Conservation (phyloP, 169 alveolate species). For the Plasmodium adleri region DNA sequence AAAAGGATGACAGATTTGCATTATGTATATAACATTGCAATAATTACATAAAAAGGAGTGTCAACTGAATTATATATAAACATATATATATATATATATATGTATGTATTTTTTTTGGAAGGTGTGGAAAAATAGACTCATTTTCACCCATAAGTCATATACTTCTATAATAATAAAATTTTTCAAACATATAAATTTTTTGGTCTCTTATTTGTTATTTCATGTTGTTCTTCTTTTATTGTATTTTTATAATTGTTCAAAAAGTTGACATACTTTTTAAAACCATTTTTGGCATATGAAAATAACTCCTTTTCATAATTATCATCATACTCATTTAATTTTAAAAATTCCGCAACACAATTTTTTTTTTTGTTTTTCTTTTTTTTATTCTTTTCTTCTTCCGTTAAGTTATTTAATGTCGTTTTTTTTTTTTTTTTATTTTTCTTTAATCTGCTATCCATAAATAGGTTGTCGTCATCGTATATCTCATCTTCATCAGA, state of each 20-base stretch:
- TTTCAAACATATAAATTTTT: constrained; percentile 42
- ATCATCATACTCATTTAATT: constrained; percentile 20
- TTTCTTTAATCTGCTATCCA: constrained; percentile 43
- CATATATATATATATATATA: constrained; percentile 4
- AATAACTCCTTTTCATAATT: constrained; percentile 27
- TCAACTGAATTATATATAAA: background rate
- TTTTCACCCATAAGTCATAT: background rate
- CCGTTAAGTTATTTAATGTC: background rate
- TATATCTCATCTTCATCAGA: constrained; percentile 24
- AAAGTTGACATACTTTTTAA: constrained; percentile 43
- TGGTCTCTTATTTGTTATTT: constrained; percentile 11
- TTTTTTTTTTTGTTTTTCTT: constrained; percentile 9
- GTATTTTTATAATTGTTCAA: constrained; percentile 46
- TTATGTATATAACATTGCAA: too few species aligned
- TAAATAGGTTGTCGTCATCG: constrained; percentile 61
- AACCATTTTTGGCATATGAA: constrained; percentile 29
- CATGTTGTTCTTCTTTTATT: background rate
- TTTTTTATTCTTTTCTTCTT: background rate
- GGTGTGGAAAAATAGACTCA: too few species aligned
- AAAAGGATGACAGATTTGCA: too few species aligned
- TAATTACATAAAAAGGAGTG: too few species aligned
- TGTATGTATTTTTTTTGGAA: too few species aligned
- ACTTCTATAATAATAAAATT: background rate
- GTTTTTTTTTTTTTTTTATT: background rate
- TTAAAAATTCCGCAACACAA: background rate